Percentiles rank a stretch among this genome's conserved stretches.
phyloP scores from a whole-genome alignment of 2,329 filamentous ascomycete genomes.

The Paramyrothecium roridum region DNA sequence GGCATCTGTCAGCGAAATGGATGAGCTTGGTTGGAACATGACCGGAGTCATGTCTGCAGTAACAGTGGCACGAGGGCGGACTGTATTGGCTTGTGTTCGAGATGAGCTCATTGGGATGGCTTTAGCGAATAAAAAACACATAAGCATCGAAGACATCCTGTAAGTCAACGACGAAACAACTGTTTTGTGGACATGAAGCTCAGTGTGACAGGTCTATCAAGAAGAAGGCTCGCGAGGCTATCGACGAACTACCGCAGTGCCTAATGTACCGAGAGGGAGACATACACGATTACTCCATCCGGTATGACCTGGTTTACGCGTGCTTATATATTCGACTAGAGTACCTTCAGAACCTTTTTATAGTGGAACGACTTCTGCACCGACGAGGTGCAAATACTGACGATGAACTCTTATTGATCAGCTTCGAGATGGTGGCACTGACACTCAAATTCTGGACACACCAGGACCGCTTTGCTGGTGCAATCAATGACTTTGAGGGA shows the following conservation, averaged over 20 bases:
- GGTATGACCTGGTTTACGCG: not conserved
- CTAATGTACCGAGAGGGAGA: not conserved
- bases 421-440: slow-evolving; percentile 42
- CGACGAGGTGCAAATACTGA: slow-evolving; percentile 35
- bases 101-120: slow-evolving; percentile 60
- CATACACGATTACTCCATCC: not conserved
- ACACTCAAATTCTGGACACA: slow-evolving; percentile 45
- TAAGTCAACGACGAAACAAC: slow-evolving; percentile 5
- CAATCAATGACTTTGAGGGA: slow-evolving; percentile 40
- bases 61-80: slow-evolving; percentile 43
- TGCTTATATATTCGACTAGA: not conserved
- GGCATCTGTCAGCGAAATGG: slow-evolving; percentile 27
- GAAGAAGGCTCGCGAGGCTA: not conserved
- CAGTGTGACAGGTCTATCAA: not conserved
- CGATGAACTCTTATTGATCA: slow-evolving; percentile 37
- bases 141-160: slow-evolving; percentile 14
- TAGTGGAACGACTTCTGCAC: slow-evolving; percentile 54
- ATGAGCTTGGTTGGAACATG: slow-evolving; percentile 50
- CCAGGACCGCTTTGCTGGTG: slow-evolving; percentile 34
- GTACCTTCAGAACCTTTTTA: slow-evolving; percentile 45
- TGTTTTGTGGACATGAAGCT: slow-evolving; percentile 1
- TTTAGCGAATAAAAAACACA: slow-evolving; percentile 27
- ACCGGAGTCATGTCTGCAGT: slow-evolving; percentile 36
- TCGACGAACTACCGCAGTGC: not conserved
- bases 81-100: slow-evolving; percentile 44